A percentile compares a stretch with the other conserved stretches of the same genome.
Evolutionary conservation across 2,329 filamentous ascomycete genomes (phyloP).

Genomic region (Cryphonectria carpinicola): DNA sequence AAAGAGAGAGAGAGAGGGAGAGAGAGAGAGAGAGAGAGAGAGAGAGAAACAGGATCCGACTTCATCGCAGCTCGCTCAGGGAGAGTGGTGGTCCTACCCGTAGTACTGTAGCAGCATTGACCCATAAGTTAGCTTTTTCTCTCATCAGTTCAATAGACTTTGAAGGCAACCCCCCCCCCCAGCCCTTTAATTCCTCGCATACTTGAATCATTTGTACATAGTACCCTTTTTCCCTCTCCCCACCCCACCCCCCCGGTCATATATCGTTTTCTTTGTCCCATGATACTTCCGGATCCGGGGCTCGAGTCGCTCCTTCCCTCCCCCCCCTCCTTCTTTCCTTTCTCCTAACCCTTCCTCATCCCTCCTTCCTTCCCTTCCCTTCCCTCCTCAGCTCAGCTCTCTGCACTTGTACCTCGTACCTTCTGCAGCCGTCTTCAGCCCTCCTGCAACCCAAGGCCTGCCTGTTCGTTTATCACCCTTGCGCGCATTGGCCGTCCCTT

Average conservation of each 20-base stretch:
- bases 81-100: too few relatives aligned
- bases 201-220: not conserved
- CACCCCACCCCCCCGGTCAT: not conserved
- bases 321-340: not conserved
- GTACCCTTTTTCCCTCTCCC: not conserved
- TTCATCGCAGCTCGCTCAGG: too few relatives aligned
- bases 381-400: not conserved
- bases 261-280: not conserved
- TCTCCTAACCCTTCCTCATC: not conserved
- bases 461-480: not conserved
- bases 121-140: not conserved
- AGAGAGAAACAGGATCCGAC: not conserved
- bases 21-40: too few relatives aligned
- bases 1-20: too few relatives aligned
- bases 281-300: not conserved
- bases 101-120: not conserved
- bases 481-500: not conserved
- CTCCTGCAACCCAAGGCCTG: not conserved
- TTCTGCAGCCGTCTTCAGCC: not conserved
- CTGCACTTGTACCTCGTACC: not conserved
- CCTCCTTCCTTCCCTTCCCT: not conserved
- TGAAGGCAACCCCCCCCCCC: not conserved
- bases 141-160: not conserved
- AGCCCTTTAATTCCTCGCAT: not conserved
- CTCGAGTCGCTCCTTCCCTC: not conserved